Evolutionary conservation across 768 basidiomycete species (phyloP).

Genomic region (Rhodotorula paludigena): DNA sequence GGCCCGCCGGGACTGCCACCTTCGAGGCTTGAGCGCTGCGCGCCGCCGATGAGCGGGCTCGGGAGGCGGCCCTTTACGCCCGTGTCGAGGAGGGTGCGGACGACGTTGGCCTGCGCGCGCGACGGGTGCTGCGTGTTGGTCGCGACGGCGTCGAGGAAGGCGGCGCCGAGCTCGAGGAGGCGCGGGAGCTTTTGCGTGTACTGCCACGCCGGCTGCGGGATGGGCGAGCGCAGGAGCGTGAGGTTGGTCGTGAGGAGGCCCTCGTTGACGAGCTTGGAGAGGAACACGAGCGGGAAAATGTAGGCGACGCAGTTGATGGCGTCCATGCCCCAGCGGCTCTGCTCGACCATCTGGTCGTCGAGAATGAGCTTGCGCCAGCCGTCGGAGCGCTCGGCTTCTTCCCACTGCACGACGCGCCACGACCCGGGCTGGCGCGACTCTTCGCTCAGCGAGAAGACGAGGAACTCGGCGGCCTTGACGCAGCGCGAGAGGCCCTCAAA

Average conservation of each 20-base stretch:
- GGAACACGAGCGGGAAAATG: slow-evolving; percentile 37
- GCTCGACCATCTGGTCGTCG: slow-evolving; percentile 34
- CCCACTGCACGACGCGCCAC: slow-evolving; percentile 38
- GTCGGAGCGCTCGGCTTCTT: slow-evolving; percentile 34
- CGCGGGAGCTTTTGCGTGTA: slow-evolving; percentile 37
- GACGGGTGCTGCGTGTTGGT: slow-evolving; percentile 31
- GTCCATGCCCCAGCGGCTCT: slow-evolving; percentile 34
- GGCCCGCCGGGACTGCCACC: slow-evolving; percentile 9
- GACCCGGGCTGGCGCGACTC: slow-evolving; percentile 30
- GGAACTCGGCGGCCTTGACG: slow-evolving; percentile 29
- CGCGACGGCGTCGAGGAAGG: slow-evolving; percentile 37
- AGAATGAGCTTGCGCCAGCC: slow-evolving; percentile 34
- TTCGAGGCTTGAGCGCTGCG: background rate
- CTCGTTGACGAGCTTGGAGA: slow-evolving; percentile 38
- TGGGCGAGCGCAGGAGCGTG: slow-evolving; percentile 17
- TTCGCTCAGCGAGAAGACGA: slow-evolving; percentile 32
- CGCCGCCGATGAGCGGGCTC: background rate
- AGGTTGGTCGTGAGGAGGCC: slow-evolving; percentile 37
- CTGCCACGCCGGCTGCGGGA: slow-evolving; percentile 30
- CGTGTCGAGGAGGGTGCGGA: slow-evolving; percentile 33
- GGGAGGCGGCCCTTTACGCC: slow-evolving; percentile 17
- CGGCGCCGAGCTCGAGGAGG: slow-evolving; percentile 36
- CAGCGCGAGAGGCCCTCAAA: slow-evolving; percentile 19
- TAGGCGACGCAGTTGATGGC: slow-evolving; percentile 35
- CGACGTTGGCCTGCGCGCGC: slow-evolving; percentile 23